phyloP scores from a whole-genome alignment of 495 filamentous ascomycete species.

The Copromyces sp. region DNA sequence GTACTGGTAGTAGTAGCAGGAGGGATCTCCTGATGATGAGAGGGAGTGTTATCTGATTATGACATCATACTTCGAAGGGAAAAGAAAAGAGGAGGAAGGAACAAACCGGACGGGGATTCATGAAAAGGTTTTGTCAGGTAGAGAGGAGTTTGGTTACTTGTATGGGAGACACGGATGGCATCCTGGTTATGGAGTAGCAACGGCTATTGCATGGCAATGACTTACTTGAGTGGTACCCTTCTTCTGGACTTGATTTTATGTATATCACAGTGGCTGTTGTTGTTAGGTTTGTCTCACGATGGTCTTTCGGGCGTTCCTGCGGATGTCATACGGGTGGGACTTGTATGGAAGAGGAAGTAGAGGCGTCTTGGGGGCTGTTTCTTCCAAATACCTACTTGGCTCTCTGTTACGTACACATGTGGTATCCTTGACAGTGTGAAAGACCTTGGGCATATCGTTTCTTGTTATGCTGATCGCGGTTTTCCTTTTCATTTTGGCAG shows the following conservation, averaged over 20 bases:
- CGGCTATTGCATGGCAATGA: neutral
- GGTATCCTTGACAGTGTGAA: neutral
- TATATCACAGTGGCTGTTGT: neutral
- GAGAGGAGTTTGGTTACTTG: neutral
- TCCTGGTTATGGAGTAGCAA: neutral
- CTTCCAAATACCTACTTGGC: neutral
- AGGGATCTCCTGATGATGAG: neutral
- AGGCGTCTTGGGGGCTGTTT: neutral
- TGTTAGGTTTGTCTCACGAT: neutral
- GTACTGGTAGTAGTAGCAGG: neutral
- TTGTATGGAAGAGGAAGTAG: neutral
- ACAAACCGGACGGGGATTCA: neutral
- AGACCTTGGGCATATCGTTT: neutral
- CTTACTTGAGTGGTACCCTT: neutral
- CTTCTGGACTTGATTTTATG: neutral
- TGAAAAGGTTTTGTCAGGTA: neutral
- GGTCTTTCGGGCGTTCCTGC: neutral
- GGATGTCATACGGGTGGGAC: neutral
- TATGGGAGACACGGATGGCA: neutral
- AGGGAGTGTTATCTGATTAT: neutral
- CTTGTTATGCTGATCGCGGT: too few relatives aligned
- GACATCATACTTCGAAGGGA: neutral
- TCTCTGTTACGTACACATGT: neutral
- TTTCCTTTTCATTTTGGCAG: neutral
- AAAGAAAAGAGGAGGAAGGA: neutral